phyloP scores from a whole-genome alignment of 495 filamentous ascomycete genomes.

The Emericellopsis terricola region DNA sequence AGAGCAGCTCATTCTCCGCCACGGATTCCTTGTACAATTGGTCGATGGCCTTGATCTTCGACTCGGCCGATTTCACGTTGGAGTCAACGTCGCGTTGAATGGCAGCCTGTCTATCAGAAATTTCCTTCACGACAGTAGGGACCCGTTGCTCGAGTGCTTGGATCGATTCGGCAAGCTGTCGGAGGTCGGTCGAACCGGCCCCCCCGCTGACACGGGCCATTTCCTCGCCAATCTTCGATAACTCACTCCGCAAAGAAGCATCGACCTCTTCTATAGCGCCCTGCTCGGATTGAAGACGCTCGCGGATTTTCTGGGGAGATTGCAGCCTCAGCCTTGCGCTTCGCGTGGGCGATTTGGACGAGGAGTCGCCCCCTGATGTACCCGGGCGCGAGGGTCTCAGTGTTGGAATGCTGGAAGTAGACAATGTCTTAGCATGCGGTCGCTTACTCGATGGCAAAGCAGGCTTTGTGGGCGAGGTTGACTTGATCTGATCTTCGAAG shows the following conservation, averaged over 20 bases:
- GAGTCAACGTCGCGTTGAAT: conserved; percentile 52
- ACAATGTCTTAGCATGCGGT: conserved; percentile 19
- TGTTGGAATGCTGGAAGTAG: conserved; percentile 28
- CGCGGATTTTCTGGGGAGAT: conserved; percentile 80
- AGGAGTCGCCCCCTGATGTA: conserved; percentile 9
- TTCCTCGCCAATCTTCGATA: conserved; percentile 70
- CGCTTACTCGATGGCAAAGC: conserved; percentile 1
- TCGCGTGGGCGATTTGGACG: conserved; percentile 19
- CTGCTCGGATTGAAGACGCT: conserved; percentile 71
- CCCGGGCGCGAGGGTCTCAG: conserved; percentile 16
- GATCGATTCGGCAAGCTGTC: conserved; percentile 35
- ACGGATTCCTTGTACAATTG: conserved; percentile 76
- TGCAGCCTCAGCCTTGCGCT: conserved; percentile 60
- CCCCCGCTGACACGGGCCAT: conserved; percentile 41
- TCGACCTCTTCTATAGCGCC: conserved; percentile 51
- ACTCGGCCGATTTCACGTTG: conserved; percentile 50
- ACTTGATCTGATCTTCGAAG: conserved; percentile 1
- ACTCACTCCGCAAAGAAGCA: conserved; percentile 49
- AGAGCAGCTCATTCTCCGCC: conserved; percentile 86
- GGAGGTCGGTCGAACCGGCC: conserved; percentile 21
- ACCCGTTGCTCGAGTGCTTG: conserved; percentile 46
- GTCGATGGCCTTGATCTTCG: conserved; percentile 67
- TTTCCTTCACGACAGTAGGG: conserved; percentile 38
- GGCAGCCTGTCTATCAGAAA: conserved; percentile 37
- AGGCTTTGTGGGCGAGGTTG: conserved; percentile 1